These are phyloP conservation scores for Cyanidium caldarium DNA, from an alignment of 23 red algal species.

Conservation along the genomic window DNA sequence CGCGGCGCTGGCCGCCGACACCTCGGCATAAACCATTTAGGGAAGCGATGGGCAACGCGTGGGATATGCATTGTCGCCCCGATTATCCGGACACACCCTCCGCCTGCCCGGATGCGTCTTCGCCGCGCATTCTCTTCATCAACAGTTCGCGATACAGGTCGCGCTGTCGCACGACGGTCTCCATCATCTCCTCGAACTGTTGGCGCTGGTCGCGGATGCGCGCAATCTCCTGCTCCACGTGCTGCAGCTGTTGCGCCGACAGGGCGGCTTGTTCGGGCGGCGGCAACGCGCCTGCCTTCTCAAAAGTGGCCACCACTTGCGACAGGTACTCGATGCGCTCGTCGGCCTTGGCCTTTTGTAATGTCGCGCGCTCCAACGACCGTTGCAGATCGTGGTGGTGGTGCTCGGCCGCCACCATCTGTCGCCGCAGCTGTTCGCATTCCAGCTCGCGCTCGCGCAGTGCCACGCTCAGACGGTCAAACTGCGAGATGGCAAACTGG, in stretches of 20 bases:
- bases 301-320: neutral
- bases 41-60: too few relatives aligned
- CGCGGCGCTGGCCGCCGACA: too few relatives aligned
- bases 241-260: neutral
- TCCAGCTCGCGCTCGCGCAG: neutral
- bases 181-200: neutral
- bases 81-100: too few relatives aligned
- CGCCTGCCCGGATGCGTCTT: too few relatives aligned
- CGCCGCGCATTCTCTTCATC: neutral
- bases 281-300: neutral
- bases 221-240: neutral
- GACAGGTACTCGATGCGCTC: neutral
- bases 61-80: too few relatives aligned
- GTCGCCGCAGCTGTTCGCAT: neutral
- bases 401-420: neutral
- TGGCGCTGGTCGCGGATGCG: neutral
- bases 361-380: neutral
- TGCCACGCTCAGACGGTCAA: neutral
- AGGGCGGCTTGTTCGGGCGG: neutral
- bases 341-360: neutral
- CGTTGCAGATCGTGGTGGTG: neutral
- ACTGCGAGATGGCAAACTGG: slow-evolving; percentile 1
- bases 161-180: neutral
- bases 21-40: too few relatives aligned
- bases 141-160: slow-evolving; percentile 8